Base-by-base conservation (phyloP, 768 basidiomycete genomes). In the Imleria badia region DNA sequence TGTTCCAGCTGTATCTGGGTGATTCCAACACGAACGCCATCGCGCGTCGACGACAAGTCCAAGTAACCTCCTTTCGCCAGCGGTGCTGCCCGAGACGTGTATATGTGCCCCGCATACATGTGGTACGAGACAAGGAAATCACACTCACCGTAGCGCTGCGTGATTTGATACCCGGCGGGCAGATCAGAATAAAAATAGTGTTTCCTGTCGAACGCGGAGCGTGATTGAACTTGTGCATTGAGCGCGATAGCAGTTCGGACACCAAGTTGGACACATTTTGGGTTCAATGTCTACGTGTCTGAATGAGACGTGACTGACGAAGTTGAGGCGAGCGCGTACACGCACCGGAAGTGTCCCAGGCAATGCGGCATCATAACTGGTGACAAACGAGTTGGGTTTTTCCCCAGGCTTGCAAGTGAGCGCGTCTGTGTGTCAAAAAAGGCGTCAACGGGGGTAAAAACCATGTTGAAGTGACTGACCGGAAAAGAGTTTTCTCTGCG, bases 101-200 rank as follows among this genome's bases (percentile, higher is more conserved):
- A 45, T 52, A 43, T 11, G 34, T 11, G 3, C 23, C 26, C 26
- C 3, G 7, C 7, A 15, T 44, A 45, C 15, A 45, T 20, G 39
- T 53, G 26, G 15, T 19, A 36, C 3, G 22, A 19, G n/a, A 15
- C 12, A 30, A 48, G n/a, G 39, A 49, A 11, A 17, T 31, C 26
- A 9, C 23, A 66, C 63, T 60, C 56, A 92, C 92, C 83, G 71
- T 98, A 97, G 58, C 92, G 89, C 67, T 98, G 95, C 0, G 95
- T 99, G 58, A 99, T 96, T 73, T 99, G 97, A 71, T 94, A 98
- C 0, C 96, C 96, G 5, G 88, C 79, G 0, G 97, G 94, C 34
- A 97, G 79, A 70, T 98, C 97, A 6, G 91, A 81, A 66, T 99
- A 98, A 71, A 98, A 98, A 69, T 99, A 99, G 69, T 98, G 97